Base-by-base conservation (phyloP, 768 basidiomycete species). In the Botryobasidium botryosum region DNA sequence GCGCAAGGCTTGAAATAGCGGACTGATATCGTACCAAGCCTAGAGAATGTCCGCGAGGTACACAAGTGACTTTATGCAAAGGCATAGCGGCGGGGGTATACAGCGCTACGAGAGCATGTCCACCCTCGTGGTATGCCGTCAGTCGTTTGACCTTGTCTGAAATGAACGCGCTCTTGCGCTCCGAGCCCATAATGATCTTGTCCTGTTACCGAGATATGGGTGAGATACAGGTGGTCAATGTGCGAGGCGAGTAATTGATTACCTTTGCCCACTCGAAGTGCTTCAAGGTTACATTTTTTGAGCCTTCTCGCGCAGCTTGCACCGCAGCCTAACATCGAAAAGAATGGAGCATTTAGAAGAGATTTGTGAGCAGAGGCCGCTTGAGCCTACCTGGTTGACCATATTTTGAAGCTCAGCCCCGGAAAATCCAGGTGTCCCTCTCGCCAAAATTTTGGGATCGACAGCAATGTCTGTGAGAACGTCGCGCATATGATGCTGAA, bases 231-330 rank as follows among this genome's bases (percentile, higher is more conserved):
- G 5, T 5, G 15, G 33, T 27, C 5, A 21, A 18, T 40, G 20
- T 23, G 27, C 26, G 23, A 8, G 2, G 17, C 35, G 6, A 10
- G 10, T 26, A 15, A n/a, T 13, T 50, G 37, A 56, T 42, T 48
- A 83, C 87, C 69, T 86, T 94, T 10, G 94, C 94, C 94, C 94
- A 99, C 65, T 97, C 92, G 58, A 97, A 84, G 59, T 99, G 90
- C 51, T 69, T 75, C 48, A 83, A 60, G 20, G 62, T 63, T 5
- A 99, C 88, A 49, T 74, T 69, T 39, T 65, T 69, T 35, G 74
- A 79, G 6, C 71, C 75, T 53, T 96, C 85, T 55, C 84, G 78
- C 10, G 87, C 78, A 7, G 94, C 94, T 59, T 92, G 84, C 44
- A 97, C 85, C 3, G 94, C 94, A 12, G 94, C 94, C 68, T 84